Percentiles rank a stretch among this genome's conserved stretches.
These are phyloP conservation scores for Luzula sylvatica DNA, from an alignment of 176 grass and related monocot genomes.

Conservation along the genomic window DNA sequence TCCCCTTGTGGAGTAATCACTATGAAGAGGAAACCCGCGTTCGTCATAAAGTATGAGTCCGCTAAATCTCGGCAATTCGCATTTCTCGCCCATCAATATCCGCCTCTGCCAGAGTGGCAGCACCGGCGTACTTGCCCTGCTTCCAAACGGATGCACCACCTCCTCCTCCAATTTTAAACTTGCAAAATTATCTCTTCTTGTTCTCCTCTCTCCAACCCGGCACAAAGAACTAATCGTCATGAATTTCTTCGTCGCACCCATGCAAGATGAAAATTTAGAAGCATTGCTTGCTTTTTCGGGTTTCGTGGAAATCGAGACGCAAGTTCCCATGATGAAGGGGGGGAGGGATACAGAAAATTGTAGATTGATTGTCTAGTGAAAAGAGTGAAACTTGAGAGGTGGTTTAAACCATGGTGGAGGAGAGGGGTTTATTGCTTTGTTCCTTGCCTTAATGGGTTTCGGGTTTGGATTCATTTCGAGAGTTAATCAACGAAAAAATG, in stretches of 20 bases:
- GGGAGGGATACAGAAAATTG: not conserved
- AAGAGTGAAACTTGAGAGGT: not conserved
- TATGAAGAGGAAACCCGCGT: constrained; percentile 13
- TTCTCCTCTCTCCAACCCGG: not conserved
- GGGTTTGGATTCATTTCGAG: too few relatives aligned
- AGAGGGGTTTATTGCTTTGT: too few relatives aligned
- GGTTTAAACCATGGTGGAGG: not conserved
- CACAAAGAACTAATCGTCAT: not conserved
- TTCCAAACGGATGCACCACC: not conserved
- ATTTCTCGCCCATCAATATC: constrained; percentile 41
- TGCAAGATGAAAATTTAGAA: not conserved
- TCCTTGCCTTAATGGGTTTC: too few relatives aligned
- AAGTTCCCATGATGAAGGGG: not conserved
- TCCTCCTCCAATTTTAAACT: constrained; percentile 7
- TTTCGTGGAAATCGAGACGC: constrained; percentile 2
- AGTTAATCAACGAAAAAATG: too few relatives aligned
- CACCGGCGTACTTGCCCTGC: not conserved
- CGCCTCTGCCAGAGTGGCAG: constrained; percentile 31
- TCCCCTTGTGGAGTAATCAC: not conserved
- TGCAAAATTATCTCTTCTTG: not conserved
- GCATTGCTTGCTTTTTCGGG: not conserved
- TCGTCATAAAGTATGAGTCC: constrained; percentile 45
- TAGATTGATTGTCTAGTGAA: not conserved
- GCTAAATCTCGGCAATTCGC: constrained; percentile 37
- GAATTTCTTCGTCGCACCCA: not conserved